phyloP scores from a whole-genome alignment of 2,329 filamentous ascomycete species.

The Stachybotrys echinatus region DNA sequence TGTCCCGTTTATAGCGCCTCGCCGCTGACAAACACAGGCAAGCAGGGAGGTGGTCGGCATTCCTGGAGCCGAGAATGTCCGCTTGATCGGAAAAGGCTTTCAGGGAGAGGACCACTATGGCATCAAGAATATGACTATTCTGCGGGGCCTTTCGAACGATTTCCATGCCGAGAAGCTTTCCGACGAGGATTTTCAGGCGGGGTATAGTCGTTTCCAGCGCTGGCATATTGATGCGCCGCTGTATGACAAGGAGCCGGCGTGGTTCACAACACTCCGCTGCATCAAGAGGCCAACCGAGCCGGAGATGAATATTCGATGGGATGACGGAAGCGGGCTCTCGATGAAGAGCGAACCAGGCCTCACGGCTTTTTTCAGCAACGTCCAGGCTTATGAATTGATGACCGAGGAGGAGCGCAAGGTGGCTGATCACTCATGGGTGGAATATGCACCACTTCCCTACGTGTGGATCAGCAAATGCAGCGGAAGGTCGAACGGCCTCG shows the following conservation, averaged over 20 bases:
- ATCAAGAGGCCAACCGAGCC: constrained; percentile 29
- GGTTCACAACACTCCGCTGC: constrained; percentile 35
- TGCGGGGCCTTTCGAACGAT: constrained; percentile 24
- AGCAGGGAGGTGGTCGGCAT: constrained; percentile 27
- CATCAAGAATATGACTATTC: constrained; percentile 28
- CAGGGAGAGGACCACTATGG: constrained; percentile 39
- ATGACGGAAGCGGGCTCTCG: constrained; percentile 32
- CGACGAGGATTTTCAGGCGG: constrained; percentile 27
- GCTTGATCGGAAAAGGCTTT: constrained; percentile 38
- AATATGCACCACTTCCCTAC: constrained; percentile 40
- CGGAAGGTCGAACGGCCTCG: constrained; percentile 32
- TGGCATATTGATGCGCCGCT: constrained; percentile 45
- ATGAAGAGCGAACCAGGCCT: constrained; percentile 37
- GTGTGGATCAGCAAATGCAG: constrained; percentile 36
- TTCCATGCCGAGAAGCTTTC: constrained; percentile 29
- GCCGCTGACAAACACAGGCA: constrained; percentile 12
- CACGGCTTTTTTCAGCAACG: constrained; percentile 37
- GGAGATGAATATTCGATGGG: constrained; percentile 33
- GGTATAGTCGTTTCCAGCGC: constrained; percentile 38
- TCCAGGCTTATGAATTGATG: constrained; percentile 34
- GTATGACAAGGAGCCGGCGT: constrained; percentile 33
- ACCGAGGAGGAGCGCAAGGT: constrained; percentile 32
- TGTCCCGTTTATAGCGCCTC: background rate
- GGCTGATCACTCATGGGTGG: constrained; percentile 38
- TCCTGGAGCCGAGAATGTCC: constrained; percentile 36